Conservation (phyloP, 73 alveolate species). For the Paramecium primaurelia region DNA sequence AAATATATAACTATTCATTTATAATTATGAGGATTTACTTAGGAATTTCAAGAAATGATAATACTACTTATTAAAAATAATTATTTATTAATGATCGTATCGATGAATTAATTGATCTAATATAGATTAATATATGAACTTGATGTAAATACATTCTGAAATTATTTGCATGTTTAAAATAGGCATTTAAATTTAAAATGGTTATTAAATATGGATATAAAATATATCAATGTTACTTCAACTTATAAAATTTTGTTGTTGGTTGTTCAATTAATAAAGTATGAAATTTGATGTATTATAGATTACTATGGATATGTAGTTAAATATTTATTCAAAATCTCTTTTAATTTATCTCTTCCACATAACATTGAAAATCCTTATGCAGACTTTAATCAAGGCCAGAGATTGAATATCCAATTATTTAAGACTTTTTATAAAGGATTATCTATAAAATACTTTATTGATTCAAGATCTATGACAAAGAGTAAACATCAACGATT, state of each 20-base stretch:
- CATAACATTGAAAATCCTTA: neutral
- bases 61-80: neutral
- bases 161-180: neutral
- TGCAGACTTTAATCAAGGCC: neutral
- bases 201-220: neutral
- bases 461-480: neutral
- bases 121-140: neutral
- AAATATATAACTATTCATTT: too few species aligned
- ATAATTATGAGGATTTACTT: too few species aligned
- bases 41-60: too few species aligned
- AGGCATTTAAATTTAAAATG: conserved; percentile 27
- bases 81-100: neutral
- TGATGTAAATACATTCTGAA: conserved; percentile 16
- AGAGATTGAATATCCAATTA: neutral
- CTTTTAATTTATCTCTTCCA: neutral
- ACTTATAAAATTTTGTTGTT: neutral
- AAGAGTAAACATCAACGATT: conserved; percentile 16
- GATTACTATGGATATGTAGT: neutral
- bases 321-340: neutral
- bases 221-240: conserved; percentile 2
- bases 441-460: neutral
- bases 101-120: neutral
- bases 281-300: neutral
- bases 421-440: neutral
- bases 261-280: neutral